Percentiles rank a stretch among this genome's conserved stretches.
These are phyloP conservation scores for Fusarium phyllophilum DNA, from an alignment of 2,329 filamentous ascomycete species.

Conservation along the genomic window DNA sequence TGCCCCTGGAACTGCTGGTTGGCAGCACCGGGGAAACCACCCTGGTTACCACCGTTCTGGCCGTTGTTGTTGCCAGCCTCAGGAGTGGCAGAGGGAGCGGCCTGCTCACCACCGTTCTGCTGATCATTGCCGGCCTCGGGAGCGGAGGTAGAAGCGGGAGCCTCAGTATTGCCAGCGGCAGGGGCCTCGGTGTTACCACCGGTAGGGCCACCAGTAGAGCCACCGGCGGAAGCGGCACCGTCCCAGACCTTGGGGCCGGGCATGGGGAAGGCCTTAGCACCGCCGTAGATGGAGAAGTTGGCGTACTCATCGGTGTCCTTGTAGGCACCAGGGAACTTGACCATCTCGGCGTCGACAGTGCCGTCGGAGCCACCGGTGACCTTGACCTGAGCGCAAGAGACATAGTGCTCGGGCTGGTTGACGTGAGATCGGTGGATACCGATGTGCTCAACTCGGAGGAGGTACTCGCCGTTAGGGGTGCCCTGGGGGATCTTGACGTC, in stretches of 20 bases:
- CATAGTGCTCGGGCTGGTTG: conserved; percentile 25
- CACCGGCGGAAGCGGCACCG: not conserved
- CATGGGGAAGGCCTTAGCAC: conserved; percentile 19
- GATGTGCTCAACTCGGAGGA: conserved; percentile 26
- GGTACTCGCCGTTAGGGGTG: conserved; percentile 18
- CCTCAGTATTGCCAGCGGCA: not conserved
- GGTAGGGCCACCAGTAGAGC: not conserved
- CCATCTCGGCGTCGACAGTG: conserved; percentile 20
- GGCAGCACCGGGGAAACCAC: conserved; percentile 3
- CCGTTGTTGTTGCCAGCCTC: not conserved
- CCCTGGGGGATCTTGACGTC: conserved; percentile 22
- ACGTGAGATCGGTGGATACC: conserved; percentile 20
- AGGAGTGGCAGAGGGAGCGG: not conserved
- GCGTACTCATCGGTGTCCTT: conserved; percentile 14
- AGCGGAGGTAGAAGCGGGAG: not conserved
- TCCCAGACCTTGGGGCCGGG: conserved; percentile 18
- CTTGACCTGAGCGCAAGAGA: conserved; percentile 21
- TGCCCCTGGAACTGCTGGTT: conserved; percentile 1
- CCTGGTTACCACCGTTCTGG: conserved; percentile 1
- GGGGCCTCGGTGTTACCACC: not conserved
- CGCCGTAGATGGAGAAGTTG: conserved; percentile 26
- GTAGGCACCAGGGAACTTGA: conserved; percentile 25
- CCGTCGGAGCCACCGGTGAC: conserved; percentile 15
- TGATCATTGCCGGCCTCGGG: not conserved
- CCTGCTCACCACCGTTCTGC: not conserved